Base-by-base conservation (phyloP, 306 rosid species). In the Ochetophila trinervis region DNA sequence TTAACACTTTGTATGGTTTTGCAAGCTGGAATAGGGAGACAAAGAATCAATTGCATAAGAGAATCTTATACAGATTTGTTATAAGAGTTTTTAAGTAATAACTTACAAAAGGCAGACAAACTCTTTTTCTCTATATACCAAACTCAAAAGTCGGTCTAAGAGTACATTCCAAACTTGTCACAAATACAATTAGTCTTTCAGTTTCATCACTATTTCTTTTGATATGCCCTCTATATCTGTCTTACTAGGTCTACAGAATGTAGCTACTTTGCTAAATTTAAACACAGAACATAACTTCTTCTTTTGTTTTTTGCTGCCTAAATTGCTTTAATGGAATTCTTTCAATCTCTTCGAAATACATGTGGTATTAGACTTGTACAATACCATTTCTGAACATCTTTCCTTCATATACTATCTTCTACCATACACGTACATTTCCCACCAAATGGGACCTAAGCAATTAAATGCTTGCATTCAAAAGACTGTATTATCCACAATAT, bases 381-480 rank as follows among this genome's bases (percentile, higher is more conserved):
- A 12, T 30, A 11, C 11, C 20, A 62, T 61, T 24, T 40, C 23
- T 27, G 16, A 27, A 37, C 62, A 53, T 12, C 51, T 32, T 42
- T 6, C 50, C 18, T 18, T 35, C 55, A 53, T 62, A 32, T 54
- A 52, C 76, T 32, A 20, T 20, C 14, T n/a, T 42, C 27, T 49
- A 66, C 32, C 32, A 27, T 27, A 27, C 2, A 27, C 49, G 48
- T 49, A 40, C 13, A 53, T 8, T 19, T 57, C 60, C 71, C 59
- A 45, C 49, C 42, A 5, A 62, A 67, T 17, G 69, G 69, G 60
- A 35, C 44, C 55, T 32, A 65, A 61, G 68, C 23, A 34, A n/a
- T 20, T 5, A 49, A 6, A 48, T 8, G 20, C 36, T 51, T 34
- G 35, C 32, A 36, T 6, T 65, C 32, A 27, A 66, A 0, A 9